phyloP scores from a whole-genome alignment of 139 green algal genomes.

The Closterium sp. region DNA sequence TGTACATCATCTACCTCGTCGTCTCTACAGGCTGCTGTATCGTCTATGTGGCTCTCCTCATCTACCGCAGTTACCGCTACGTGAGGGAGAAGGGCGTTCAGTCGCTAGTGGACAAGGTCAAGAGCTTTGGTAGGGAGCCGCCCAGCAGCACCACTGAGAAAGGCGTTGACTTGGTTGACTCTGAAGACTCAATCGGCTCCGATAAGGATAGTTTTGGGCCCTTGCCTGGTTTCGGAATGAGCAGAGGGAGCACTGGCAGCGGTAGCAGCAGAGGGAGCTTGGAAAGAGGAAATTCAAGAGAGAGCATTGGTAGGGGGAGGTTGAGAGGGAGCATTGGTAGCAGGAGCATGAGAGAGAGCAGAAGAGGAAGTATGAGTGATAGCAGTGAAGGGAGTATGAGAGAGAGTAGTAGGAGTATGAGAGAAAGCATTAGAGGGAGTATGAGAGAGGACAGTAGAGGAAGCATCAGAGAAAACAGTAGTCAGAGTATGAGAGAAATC shows the following conservation, averaged over 20 bases:
- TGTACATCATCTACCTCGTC: background rate
- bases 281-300: background rate
- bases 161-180: background rate
- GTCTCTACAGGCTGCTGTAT: background rate
- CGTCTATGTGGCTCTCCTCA: background rate
- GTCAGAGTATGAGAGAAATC: background rate
- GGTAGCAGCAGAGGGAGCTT: background rate
- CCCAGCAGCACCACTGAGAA: background rate
- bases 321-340: background rate
- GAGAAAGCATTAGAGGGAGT: background rate
- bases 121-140: background rate
- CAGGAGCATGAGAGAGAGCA: background rate
- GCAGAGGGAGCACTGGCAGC: background rate
- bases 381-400: background rate
- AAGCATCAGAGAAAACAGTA: no score
- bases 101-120: background rate
- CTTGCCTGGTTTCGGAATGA: background rate
- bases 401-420: background rate
- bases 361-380: background rate
- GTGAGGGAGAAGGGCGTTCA: background rate
- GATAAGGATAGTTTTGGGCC: background rate
- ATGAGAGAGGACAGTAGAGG: background rate
- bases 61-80: background rate
- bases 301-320: background rate
- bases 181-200: background rate